Percentiles rank a stretch among this genome's conserved stretches.
phyloP scores from a whole-genome alignment of 2,329 filamentous ascomycete species.

The Nemania abortiva region DNA sequence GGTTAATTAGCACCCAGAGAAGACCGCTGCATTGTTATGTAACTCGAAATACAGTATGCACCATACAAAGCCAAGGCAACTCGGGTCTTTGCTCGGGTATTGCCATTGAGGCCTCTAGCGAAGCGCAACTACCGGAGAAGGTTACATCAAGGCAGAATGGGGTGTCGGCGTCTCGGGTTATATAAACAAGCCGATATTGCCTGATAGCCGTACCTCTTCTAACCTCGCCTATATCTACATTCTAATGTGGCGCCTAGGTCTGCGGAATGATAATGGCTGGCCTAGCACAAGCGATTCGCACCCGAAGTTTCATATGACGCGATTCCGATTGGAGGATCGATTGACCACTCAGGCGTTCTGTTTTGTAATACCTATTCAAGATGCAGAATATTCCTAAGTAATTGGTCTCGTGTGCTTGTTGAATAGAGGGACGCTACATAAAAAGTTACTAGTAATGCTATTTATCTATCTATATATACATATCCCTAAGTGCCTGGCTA shows the following conservation, averaged over 20 bases:
- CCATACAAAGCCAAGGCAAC: background rate
- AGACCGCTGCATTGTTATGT: background rate
- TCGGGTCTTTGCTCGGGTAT: background rate
- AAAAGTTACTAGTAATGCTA: too few relatives aligned
- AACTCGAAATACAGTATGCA: background rate
- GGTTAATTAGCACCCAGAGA: background rate
- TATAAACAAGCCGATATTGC: constrained; percentile 2
- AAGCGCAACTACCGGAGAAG: background rate
- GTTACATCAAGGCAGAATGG: background rate
- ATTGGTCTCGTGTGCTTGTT: too few relatives aligned
- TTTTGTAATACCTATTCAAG: too few relatives aligned
- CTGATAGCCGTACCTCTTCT: background rate
- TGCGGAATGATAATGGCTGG: background rate
- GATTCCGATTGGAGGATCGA: background rate
- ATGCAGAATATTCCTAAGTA: too few relatives aligned
- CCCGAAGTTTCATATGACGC: background rate
- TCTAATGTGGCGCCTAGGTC: background rate
- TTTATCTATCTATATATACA: too few relatives aligned
- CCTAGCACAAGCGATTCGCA: background rate
- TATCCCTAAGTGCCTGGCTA: too few relatives aligned
- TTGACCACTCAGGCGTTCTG: background rate
- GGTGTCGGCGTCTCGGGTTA: background rate
- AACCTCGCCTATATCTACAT: background rate
- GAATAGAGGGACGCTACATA: too few relatives aligned
- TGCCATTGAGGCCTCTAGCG: background rate